Percentiles rank a stretch among this genome's conserved stretches.
These are phyloP conservation scores for Glebionis coronaria DNA, from an alignment of 129 eudicot genomes.

Conservation along the genomic window DNA sequence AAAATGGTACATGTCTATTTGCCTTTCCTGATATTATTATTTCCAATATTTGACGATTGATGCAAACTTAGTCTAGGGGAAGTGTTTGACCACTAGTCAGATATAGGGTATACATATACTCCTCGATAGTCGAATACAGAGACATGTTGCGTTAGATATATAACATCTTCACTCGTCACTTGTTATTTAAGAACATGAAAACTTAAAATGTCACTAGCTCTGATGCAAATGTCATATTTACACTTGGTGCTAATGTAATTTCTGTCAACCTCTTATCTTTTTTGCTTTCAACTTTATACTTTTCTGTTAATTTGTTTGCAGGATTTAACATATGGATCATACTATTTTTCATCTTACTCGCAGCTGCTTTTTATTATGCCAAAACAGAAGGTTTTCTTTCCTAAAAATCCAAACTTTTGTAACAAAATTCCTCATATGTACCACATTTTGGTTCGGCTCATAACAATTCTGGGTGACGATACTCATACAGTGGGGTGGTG, in stretches of 20 bases:
- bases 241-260: background rate
- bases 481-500: slow-evolving; percentile 14
- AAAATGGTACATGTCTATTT: slow-evolving; percentile 39
- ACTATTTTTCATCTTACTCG: slow-evolving; percentile 53
- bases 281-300: background rate
- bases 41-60: no score
- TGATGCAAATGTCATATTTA: background rate
- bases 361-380: slow-evolving; percentile 47
- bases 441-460: background rate
- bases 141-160: background rate
- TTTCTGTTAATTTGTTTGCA: slow-evolving; percentile 27
- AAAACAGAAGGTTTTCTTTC: slow-evolving; percentile 33
- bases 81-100: background rate
- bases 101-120: background rate
- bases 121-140: background rate
- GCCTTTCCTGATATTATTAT: background rate
- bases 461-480: no score
- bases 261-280: slow-evolving; percentile 6
- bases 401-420: background rate
- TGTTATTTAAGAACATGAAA: background rate
- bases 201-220: background rate
- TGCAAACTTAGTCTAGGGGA: no score
- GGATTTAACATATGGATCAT: slow-evolving; percentile 64
- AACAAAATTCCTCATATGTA: background rate
- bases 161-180: background rate